phyloP scores from a whole-genome alignment of 495 filamentous ascomycete genomes.

The Daldinia childiae region DNA sequence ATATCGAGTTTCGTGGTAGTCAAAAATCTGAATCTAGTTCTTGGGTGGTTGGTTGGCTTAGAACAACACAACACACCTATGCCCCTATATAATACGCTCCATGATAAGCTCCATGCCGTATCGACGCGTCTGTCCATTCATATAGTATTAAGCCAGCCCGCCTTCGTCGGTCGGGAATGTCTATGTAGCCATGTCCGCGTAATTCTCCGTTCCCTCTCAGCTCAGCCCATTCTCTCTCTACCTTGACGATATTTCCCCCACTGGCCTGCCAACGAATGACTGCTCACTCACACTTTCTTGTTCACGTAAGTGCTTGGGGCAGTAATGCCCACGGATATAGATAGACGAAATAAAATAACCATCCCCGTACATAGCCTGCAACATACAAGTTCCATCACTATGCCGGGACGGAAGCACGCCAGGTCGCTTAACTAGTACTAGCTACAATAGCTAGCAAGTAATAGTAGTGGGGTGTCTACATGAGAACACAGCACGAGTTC shows the following conservation, averaged over 20 bases:
- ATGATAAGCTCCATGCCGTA: constrained; percentile 1
- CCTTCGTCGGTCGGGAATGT: constrained; percentile 2
- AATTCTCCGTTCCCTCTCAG: neutral
- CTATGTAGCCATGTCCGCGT: constrained; percentile 36
- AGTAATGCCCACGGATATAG: constrained; percentile 21
- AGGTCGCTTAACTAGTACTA: constrained; percentile 14
- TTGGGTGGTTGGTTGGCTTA: constrained; percentile 7
- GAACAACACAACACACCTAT: constrained; percentile 9
- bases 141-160: constrained; percentile 29
- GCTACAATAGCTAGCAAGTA: neutral
- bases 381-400: constrained; percentile 27
- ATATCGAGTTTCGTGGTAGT: constrained; percentile 22
- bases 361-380: constrained; percentile 27
- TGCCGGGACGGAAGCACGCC: constrained; percentile 31
- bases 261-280: constrained; percentile 37
- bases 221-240: neutral
- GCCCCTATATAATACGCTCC: constrained; percentile 14
- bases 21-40: constrained; percentile 32
- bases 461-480: constrained; percentile 59
- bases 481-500: constrained; percentile 89
- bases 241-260: constrained; percentile 8
- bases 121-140: constrained; percentile 27
- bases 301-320: constrained; percentile 6
- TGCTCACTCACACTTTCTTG: constrained; percentile 4
- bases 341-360: constrained; percentile 36